Percentiles rank a stretch among this genome's conserved stretches.
These are phyloP conservation scores for Botryotinia calthae DNA, from an alignment of 2,329 filamentous ascomycete genomes.

Conservation along the genomic window DNA sequence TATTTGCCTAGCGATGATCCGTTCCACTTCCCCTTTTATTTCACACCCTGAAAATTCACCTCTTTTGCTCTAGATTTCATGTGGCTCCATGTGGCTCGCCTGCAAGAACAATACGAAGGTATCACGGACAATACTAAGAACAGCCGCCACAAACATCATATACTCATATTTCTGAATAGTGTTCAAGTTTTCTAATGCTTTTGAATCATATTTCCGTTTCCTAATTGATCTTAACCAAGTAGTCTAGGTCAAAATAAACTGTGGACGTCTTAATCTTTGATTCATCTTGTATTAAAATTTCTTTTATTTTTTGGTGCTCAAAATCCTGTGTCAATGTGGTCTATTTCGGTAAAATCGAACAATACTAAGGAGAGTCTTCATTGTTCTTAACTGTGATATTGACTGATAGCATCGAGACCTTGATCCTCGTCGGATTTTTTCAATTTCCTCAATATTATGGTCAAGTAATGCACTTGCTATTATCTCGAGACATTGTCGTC, in stretches of 20 bases:
- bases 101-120: conserved; percentile 18
- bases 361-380: conserved; percentile 15
- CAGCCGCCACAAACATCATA: conserved; percentile 3
- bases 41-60: conserved; percentile 9
- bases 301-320: not conserved
- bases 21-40: conserved; percentile 43
- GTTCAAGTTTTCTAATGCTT: not conserved
- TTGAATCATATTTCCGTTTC: not conserved
- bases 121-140: conserved; percentile 19
- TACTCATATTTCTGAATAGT: not conserved
- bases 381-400: conserved; percentile 8
- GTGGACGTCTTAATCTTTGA: not conserved
- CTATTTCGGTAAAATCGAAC: conserved; percentile 1
- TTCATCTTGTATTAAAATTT: not conserved
- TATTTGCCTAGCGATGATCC: conserved; percentile 35
- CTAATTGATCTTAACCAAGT: not conserved
- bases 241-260: conserved; percentile 4
- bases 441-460: conserved; percentile 10
- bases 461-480: conserved; percentile 9
- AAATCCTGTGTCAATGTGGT: not conserved
- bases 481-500: conserved; percentile 11
- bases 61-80: not conserved
- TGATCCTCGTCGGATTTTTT: not conserved
- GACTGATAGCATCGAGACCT: not conserved
- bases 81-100: conserved; percentile 17